phyloP scores from a whole-genome alignment of 108 stramenopile species.

The Pseudonitzschia multistriata region DNA sequence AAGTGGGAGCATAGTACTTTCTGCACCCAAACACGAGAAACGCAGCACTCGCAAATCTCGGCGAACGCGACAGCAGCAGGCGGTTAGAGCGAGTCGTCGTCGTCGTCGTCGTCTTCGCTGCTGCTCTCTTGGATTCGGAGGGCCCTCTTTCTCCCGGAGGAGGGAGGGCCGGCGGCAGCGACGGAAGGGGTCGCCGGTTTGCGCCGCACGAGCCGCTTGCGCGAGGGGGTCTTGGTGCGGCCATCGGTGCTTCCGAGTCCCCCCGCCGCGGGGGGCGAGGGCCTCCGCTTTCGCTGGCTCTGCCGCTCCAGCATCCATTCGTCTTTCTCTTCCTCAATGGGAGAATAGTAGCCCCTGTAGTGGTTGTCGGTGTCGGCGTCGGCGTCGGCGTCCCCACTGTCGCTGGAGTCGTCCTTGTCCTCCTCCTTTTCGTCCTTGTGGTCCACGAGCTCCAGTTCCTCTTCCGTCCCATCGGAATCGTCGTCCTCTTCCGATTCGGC shows the following conservation, averaged over 20 bases:
- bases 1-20: no score
- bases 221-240: slow-evolving; percentile 6
- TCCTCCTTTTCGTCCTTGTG: neutral
- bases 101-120: neutral
- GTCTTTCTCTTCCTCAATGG: slow-evolving; percentile 32
- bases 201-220: slow-evolving; percentile 13
- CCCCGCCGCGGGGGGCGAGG: neutral
- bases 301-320: slow-evolving; percentile 27
- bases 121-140: neutral
- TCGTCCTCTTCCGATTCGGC: slow-evolving; percentile 15
- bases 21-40: no score
- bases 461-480: slow-evolving; percentile 12
- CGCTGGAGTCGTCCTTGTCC: neutral
- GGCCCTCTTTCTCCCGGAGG: neutral
- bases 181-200: slow-evolving; percentile 2
- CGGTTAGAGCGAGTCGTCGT: neutral
- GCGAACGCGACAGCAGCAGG: no score
- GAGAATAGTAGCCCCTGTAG: slow-evolving; percentile 25
- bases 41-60: no score
- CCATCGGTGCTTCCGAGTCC: neutral
- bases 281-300: slow-evolving; percentile 1
- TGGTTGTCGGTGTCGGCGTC: neutral
- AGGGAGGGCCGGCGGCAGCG: neutral
- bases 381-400: neutral
- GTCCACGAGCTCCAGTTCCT: slow-evolving; percentile 16